Evolutionary conservation across 352 stramenopile species (phyloP), one percentile per base, ranked within the genome.

Genomic region (Elongisporangium undulatum): DNA sequence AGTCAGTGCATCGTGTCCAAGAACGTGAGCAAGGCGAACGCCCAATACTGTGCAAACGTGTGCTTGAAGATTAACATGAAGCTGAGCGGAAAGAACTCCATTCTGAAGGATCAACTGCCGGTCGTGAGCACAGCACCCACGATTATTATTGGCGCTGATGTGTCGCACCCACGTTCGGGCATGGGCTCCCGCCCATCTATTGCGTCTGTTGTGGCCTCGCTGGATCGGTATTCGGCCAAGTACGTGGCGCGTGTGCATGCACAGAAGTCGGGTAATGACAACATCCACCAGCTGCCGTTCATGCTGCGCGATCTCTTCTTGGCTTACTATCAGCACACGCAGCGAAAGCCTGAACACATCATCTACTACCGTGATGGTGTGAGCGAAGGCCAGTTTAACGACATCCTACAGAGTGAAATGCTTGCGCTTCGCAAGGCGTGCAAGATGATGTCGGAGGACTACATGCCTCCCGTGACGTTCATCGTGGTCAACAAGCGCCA

Each of bases 351-450:
- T 0, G 75, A 90, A 45, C 79, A 80, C 19, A 82, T 96, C 29
- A 66, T 96, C n/a, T 96, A 94, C 63, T 95, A 94, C 62, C 85
- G 87, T 24, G 87, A 95, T 52, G 87, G 87, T 51, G 84, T 96
- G 21, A 92, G 81, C 56, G 88, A 95, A 67, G 86, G 86, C 2
- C 79, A 96, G 64, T 94, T 82, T 55, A 69, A 87, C 53, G 76
- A 89, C 55, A 89, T 95, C 12, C 61, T 92, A 20, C 69, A 90
- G 56, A 64, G 62, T 2, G 75, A 93, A 59, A 84, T 93, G 59
- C 73, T 72, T 6, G 88, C 89, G 49, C 87, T 96, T 49, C 77
- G 84, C 45, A 71, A 76, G 54, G 85, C 85, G 58, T 88, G 82
- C 45, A 68, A 75, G 26, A 64, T 66, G 56, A 66, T 96, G n/a